Conservation (phyloP, 805 yeast species). For the Saccharomycopsis guyanensis region DNA sequence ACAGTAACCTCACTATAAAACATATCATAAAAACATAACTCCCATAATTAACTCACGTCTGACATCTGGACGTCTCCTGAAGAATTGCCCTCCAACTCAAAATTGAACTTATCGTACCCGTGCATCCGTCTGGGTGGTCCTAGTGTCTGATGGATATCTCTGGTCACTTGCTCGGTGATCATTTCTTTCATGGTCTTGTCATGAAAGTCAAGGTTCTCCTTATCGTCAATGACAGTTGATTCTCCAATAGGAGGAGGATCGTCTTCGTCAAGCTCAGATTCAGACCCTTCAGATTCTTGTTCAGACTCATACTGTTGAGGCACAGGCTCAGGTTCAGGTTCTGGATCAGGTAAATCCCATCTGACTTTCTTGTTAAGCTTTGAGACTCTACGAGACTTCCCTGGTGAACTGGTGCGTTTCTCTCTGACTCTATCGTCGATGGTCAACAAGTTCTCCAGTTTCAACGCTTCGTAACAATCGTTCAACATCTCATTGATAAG, state of each 20-base stretch:
- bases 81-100: conserved; percentile 19
- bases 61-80: conserved; percentile 20
- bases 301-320: background rate
- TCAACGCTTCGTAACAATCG: conserved; percentile 13
- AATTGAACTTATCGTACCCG: conserved; percentile 5
- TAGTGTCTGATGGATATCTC: background rate
- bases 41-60: too few relatives aligned
- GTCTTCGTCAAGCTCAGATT: background rate
- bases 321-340: background rate
- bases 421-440: conserved; percentile 7
- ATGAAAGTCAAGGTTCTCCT: background rate
- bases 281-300: too few relatives aligned
- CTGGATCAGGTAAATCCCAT: conserved; percentile 34
- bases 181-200: background rate
- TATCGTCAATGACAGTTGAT: conserved; percentile 5
- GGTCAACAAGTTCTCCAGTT: conserved; percentile 20
- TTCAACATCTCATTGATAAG: conserved; percentile 17
- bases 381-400: background rate
- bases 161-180: background rate
- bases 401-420: background rate
- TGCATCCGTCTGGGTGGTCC: background rate
- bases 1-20: too few relatives aligned
- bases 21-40: too few relatives aligned
- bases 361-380: conserved; percentile 34
- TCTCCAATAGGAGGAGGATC: background rate